A percentile compares a stretch with the other conserved stretches of the same genome.
Conservation (phyloP, 1,284 basidiomycete species). For the Exobasidium rhododendri region DNA sequence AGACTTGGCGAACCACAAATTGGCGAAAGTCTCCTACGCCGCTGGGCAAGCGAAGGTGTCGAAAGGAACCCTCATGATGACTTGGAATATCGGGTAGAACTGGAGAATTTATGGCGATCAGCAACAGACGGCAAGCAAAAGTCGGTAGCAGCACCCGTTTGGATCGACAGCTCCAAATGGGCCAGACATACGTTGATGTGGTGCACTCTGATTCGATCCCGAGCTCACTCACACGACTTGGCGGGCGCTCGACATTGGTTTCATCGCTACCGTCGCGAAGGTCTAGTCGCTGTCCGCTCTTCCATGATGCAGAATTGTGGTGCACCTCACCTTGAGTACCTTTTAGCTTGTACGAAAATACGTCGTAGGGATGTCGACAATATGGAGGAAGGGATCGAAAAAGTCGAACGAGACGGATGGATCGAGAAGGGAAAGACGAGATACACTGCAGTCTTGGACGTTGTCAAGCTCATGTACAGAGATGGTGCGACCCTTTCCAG, state of each 20-base stretch:
- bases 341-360: neutral
- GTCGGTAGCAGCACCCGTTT: neutral
- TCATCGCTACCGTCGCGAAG: neutral
- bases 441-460: neutral
- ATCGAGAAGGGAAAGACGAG: conserved; percentile 3
- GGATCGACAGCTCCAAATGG: neutral
- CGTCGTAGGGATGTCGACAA: neutral
- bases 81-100: neutral
- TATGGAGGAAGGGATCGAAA: neutral
- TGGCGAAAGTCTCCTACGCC: neutral
- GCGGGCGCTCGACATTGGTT: neutral
- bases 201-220: neutral
- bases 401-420: neutral
- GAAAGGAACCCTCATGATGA: no score
- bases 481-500: neutral
- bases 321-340: neutral
- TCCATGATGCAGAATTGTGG: neutral
- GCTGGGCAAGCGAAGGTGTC: neutral
- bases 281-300: neutral
- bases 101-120: neutral
- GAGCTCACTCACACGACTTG: neutral
- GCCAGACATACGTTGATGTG: neutral
- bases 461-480: neutral
- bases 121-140: neutral
- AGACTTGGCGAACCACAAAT: neutral